Evolutionary conservation across 805 yeast species (phyloP).

Genomic region (Metschnikowia picachoensis): DNA sequence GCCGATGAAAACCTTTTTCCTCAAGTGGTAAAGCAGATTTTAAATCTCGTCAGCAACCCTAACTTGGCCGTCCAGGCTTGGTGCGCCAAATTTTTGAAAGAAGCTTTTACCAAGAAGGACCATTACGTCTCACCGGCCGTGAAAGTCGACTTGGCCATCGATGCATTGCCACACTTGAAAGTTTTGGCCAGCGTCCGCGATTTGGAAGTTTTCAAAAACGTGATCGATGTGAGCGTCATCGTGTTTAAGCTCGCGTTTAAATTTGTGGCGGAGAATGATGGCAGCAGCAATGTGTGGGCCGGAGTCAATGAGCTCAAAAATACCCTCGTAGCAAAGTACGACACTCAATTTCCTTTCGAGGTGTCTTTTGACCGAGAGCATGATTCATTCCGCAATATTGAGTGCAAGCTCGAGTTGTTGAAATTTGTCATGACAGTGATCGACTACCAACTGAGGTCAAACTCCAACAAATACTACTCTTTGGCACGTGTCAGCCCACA

Average conservation of each 20-base stretch:
- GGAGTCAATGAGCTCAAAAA: slow-evolving; percentile 53
- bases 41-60: slow-evolving; percentile 34
- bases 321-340: slow-evolving; percentile 59
- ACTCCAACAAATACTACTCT: slow-evolving; percentile 39
- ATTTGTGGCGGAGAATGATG: slow-evolving; percentile 45
- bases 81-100: slow-evolving; percentile 39
- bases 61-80: slow-evolving; percentile 34
- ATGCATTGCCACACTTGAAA: slow-evolving; percentile 32
- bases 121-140: slow-evolving; percentile 23
- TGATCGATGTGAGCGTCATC: slow-evolving; percentile 36
- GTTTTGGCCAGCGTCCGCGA: slow-evolving; percentile 27
- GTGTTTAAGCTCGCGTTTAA: slow-evolving; percentile 44
- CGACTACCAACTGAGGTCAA: slow-evolving; percentile 45
- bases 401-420: slow-evolving; percentile 63
- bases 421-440: slow-evolving; percentile 56
- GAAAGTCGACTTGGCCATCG: slow-evolving; percentile 39
- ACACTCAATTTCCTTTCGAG: slow-evolving; percentile 49
- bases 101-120: slow-evolving; percentile 32
- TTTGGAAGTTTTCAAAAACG: slow-evolving; percentile 27
- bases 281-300: slow-evolving; percentile 50
- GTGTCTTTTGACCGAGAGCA: slow-evolving; percentile 46
- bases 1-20: slow-evolving; percentile 31
- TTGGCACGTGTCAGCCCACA: slow-evolving; percentile 46
- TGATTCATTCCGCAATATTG: slow-evolving; percentile 48
- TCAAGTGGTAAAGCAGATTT: slow-evolving; percentile 42